Evolutionary conservation across 768 basidiomycete species (phyloP), one percentile per base, ranked within the genome.

Genomic region (Mycena crocata): DNA sequence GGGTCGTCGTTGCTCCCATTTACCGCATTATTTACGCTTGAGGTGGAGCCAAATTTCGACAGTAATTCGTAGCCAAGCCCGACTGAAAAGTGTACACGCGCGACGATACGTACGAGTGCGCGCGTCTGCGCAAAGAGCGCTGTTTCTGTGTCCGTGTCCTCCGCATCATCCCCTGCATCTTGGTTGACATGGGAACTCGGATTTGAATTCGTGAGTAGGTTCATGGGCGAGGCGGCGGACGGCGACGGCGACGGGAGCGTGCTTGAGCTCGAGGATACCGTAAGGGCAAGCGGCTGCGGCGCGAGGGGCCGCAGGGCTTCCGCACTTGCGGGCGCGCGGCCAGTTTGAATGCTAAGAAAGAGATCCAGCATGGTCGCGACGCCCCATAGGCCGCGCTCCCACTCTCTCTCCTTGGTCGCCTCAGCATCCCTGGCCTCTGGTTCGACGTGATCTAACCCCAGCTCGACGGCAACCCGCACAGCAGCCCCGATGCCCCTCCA

Each of bases 271-370:
- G 48, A 15, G 14, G 21, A n/a, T n/a, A n/a, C n/a, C n/a, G n/a
- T 12, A 55, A 39, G 54, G 19, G 28, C 28, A 12, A 12, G 48
- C 28, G 39, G 21, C 5, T 24, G 54, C 28, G 42, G 35, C 39
- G 28, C 12, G 13, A 57, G 37, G 14, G 61, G 55, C 45, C 68
- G 72, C 13, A 77, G 58, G 9, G 67, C 63, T 24, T 78, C 75
- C 10, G 71, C 72, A 3, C 51, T 58, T 23, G 70, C 74, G 1
- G 74, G 77, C 14, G 72, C 65, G 30, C 72, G 66, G 26, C 75
- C 73, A 45, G 76, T 72, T 50, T 78, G 77, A 37, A 78, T 69
- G 19, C 73, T 75, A 32, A 78, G 64, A 40, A 76, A 66, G 3
- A 75, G 58, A 59, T 78, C 77, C 24, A 78, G 61, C 39, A 76